Evolutionary conservation across 495 filamentous ascomycete species (phyloP).

Genomic region (Halenospora varia): DNA sequence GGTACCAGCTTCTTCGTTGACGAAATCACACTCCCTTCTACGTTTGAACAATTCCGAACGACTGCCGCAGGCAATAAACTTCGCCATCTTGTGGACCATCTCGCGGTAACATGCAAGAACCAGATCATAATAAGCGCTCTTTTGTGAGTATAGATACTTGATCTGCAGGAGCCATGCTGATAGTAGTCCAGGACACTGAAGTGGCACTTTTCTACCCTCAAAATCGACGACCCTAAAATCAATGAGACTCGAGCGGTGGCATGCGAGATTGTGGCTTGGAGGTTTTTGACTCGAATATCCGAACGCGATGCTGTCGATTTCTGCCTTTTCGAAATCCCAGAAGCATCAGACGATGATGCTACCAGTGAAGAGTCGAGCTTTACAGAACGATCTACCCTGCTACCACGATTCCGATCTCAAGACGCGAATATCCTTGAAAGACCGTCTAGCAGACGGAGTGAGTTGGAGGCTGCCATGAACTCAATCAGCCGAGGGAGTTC

Average conservation of each 20-base stretch:
- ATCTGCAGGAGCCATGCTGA: neutral
- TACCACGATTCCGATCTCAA: conserved; percentile 20
- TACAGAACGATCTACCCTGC: conserved; percentile 17
- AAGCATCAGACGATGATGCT: conserved; percentile 16
- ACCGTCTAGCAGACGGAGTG: conserved; percentile 22
- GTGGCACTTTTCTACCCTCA: conserved; percentile 61
- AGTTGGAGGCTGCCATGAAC: conserved; percentile 22
- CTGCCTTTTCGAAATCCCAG: conserved; percentile 71
- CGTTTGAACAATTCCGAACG: conserved; percentile 76
- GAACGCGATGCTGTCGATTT: conserved; percentile 79
- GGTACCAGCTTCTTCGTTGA: conserved; percentile 66
- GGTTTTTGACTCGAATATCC: conserved; percentile 74
- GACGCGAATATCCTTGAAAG: conserved; percentile 13
- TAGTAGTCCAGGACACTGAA: conserved; percentile 62
- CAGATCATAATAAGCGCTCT: conserved; percentile 72
- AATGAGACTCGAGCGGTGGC: conserved; percentile 75
- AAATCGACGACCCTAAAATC: conserved; percentile 64
- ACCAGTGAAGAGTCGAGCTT: conserved; percentile 1
- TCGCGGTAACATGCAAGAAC: conserved; percentile 64
- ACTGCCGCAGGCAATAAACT: conserved; percentile 61
- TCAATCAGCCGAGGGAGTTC: too few species aligned
- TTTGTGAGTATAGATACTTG: conserved; percentile 50
- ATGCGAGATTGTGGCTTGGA: conserved; percentile 90
- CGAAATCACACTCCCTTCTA: conserved; percentile 61
- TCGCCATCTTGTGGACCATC: conserved; percentile 58